These are phyloP conservation scores for Leishmania major DNA, from an alignment of 208 protist species.

Conservation along the genomic window DNA sequence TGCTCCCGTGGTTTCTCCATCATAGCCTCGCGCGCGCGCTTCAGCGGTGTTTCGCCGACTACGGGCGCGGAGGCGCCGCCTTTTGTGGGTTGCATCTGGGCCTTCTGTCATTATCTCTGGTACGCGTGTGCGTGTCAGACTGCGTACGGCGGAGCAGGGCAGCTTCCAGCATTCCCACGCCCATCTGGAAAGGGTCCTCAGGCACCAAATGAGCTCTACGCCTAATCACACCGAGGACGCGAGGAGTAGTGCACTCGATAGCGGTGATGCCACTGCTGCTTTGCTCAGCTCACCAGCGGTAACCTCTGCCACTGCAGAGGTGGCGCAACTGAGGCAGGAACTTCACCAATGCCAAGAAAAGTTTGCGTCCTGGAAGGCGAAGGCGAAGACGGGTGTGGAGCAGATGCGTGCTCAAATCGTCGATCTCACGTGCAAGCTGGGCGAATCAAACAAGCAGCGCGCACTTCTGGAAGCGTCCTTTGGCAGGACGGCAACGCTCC, in stretches of 20 bases:
- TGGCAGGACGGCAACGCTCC: background rate
- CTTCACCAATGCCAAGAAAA: constrained; percentile 60
- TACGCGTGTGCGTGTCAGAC: background rate
- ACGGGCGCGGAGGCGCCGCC: background rate
- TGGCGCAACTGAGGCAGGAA: constrained; percentile 45
- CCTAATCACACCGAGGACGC: background rate
- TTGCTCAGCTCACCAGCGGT: background rate
- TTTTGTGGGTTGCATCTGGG: background rate
- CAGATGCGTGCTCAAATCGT: constrained; percentile 65
- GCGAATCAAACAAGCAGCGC: constrained; percentile 20
- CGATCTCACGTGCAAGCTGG: constrained; percentile 47
- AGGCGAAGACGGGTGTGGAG: constrained; percentile 77
- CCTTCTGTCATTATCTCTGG: background rate
- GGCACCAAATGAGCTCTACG: constrained; percentile 1
- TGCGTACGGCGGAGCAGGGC: background rate
- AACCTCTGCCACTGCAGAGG: background rate
- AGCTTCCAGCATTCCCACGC: background rate
- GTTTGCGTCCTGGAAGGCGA: constrained; percentile 72
- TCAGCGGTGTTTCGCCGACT: background rate
- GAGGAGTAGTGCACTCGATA: background rate
- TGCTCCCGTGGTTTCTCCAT: background rate
- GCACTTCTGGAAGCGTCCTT: background rate
- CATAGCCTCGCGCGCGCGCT: background rate
- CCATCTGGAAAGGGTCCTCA: background rate
- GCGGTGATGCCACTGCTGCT: background rate